Evolutionary conservation across 2,329 filamentous ascomycete genomes (phyloP).

Genomic region (Stagonosporopsis cucurbitacearum): DNA sequence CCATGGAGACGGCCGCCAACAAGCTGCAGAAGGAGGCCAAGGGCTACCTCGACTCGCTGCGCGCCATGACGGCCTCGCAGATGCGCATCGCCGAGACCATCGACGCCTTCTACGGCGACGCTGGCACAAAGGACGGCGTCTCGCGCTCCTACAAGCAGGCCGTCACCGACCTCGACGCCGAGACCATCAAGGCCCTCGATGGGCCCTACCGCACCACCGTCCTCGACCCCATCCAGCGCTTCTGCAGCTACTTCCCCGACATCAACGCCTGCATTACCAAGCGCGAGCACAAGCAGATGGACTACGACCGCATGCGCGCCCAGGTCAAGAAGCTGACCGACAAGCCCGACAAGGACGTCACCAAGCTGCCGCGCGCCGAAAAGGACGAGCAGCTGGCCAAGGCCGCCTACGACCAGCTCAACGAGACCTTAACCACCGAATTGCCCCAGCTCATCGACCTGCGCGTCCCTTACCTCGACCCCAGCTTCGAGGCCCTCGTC

Average conservation of each 20-base stretch:
- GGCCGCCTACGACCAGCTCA: constrained; percentile 92
- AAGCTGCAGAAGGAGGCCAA: constrained; percentile 97
- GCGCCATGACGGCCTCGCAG: constrained; percentile 98
- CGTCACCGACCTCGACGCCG: constrained; percentile 94
- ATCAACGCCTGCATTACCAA: constrained; percentile 99
- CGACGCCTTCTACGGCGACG: constrained; percentile 97
- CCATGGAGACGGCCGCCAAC: constrained; percentile 93
- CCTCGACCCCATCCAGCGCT: constrained; percentile 91
- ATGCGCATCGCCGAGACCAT: constrained; percentile 99
- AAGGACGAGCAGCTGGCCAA: constrained; percentile 96
- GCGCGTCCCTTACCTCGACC: constrained; percentile 94
- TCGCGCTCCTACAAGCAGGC: constrained; percentile 98
- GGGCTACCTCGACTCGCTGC: constrained; percentile 93
- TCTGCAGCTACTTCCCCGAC: constrained; percentile 98
- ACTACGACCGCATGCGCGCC: constrained; percentile 94
- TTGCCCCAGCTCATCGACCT: constrained; percentile 95
- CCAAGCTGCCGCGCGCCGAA: constrained; percentile 92
- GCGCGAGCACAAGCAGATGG: constrained; percentile 95
- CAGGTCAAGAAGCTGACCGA: constrained; percentile 97
- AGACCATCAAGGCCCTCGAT: constrained; percentile 97
- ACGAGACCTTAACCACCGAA: constrained; percentile 93
- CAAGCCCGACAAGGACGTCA: constrained; percentile 98
- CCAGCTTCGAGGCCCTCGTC: constrained; percentile 95
- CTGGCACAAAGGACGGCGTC: constrained; percentile 92
- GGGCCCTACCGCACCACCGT: constrained; percentile 95